Percentiles rank a stretch among this genome's conserved stretches.
These are phyloP conservation scores for Cucumis hystrix DNA, from an alignment of 306 rosid genomes.

Conservation along the genomic window DNA sequence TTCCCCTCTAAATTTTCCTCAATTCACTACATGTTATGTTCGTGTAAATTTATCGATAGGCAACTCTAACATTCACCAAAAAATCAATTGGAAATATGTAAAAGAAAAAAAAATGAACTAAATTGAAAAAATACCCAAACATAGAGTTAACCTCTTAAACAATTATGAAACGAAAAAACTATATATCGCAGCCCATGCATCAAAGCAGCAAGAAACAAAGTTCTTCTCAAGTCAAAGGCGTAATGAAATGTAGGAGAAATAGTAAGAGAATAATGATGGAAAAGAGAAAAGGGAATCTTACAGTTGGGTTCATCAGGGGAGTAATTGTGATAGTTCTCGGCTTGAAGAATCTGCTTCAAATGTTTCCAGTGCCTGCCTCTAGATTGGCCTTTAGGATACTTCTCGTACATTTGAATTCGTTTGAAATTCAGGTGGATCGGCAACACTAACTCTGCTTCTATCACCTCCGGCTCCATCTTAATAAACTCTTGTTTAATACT, in stretches of 20 bases:
- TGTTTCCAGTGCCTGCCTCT: slow-evolving; percentile 94
- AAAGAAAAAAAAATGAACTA: background rate
- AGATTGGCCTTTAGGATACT: slow-evolving; percentile 85
- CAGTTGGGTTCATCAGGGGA: slow-evolving; percentile 75
- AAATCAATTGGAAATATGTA: background rate
- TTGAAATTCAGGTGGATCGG: slow-evolving; percentile 71
- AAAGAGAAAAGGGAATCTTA: slow-evolving; percentile 10
- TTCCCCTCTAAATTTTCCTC: background rate
- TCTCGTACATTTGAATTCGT: slow-evolving; percentile 73
- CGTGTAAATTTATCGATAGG: background rate
- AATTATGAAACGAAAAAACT: background rate
- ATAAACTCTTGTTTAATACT: background rate
- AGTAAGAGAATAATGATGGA: background rate
- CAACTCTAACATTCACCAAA: background rate
- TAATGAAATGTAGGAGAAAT: background rate
- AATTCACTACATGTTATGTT: background rate
- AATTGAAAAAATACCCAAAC: background rate
- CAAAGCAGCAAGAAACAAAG: background rate
- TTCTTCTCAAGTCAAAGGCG: background rate
- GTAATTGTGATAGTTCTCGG: slow-evolving; percentile 63
- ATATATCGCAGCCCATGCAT: background rate
- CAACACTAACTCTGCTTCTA: slow-evolving; percentile 70
- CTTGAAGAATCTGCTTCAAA: slow-evolving; percentile 91
- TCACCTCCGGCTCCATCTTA: slow-evolving; percentile 58
- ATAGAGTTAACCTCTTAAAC: background rate